Evolutionary conservation across 176 grass and related monocot species (phyloP).

Genomic region (Ensete ventricosum): DNA sequence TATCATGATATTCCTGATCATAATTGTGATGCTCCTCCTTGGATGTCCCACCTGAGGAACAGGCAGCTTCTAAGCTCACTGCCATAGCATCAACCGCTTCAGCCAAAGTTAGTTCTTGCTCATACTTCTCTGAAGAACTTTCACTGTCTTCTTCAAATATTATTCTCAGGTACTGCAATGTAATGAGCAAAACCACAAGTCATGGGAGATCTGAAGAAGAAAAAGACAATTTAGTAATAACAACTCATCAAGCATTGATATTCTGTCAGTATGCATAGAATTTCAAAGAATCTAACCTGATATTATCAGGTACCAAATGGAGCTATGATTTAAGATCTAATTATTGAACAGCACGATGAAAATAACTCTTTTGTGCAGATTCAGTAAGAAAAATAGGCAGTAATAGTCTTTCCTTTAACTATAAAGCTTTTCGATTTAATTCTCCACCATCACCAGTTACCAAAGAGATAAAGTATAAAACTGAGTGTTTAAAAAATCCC

Average conservation of each 20-base stretch:
- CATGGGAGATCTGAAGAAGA: neutral
- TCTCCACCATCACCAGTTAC: neutral
- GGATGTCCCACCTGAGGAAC: constrained; percentile 2
- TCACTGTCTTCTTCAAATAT: constrained; percentile 72
- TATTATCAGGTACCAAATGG: neutral
- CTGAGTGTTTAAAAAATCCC: neutral
- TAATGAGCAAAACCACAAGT: constrained; percentile 2
- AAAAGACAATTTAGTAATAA: neutral
- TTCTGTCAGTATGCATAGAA: too few species aligned
- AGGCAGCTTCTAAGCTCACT: constrained; percentile 47
- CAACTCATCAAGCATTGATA: neutral
- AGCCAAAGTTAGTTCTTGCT: constrained; percentile 72
- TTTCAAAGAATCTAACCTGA: neutral
- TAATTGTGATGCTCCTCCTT: constrained; percentile 8
- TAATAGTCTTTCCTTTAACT: neutral
- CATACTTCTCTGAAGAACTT: constrained; percentile 46
- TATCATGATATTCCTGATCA: neutral
- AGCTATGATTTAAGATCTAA: neutral
- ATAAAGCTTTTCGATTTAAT: neutral
- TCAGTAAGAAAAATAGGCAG: neutral
- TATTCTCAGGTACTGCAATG: constrained; percentile 54
- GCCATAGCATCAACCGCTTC: constrained; percentile 81
- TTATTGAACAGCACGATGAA: neutral
- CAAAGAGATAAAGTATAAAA: neutral
- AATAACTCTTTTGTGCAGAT: neutral